These are phyloP conservation scores for Hymenoscyphus occultus DNA, from an alignment of 2,329 filamentous ascomycete species.

Conservation along the genomic window DNA sequence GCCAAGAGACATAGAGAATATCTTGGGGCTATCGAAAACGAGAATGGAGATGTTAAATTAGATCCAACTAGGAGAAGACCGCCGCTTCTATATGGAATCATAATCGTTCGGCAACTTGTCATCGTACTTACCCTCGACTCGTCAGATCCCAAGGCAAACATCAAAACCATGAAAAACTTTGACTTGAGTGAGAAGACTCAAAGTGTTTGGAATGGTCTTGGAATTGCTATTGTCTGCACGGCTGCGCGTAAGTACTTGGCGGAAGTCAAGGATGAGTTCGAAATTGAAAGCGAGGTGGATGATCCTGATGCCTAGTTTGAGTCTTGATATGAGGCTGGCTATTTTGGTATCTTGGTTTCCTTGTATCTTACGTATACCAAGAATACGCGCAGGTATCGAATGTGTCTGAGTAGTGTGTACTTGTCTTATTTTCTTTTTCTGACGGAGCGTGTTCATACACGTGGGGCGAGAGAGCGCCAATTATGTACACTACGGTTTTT, in stretches of 20 bases:
- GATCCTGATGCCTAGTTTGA: conserved; percentile 26
- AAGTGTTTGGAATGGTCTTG: conserved; percentile 38
- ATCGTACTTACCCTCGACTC: conserved; percentile 36
- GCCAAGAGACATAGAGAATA: conserved; percentile 30
- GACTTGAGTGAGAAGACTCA: conserved; percentile 32
- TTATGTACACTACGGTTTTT: background rate
- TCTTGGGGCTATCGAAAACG: conserved; percentile 23
- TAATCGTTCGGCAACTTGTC: conserved; percentile 30
- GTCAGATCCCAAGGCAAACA: conserved; percentile 25
- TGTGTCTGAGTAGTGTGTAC: background rate
- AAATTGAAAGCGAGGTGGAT: conserved; percentile 20
- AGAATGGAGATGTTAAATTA: conserved; percentile 19
- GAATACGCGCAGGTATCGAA: background rate
- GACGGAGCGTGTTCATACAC: background rate
- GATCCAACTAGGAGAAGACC: conserved; percentile 28
- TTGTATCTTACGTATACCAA: background rate
- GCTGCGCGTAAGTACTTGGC: conserved; percentile 35
- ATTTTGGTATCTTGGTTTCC: background rate
- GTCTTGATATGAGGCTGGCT: background rate
- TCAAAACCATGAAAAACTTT: conserved; percentile 31
- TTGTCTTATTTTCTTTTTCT: background rate
- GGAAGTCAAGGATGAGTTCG: conserved; percentile 32
- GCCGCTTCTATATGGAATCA: conserved; percentile 37
- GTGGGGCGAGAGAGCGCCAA: background rate
- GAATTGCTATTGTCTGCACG: conserved; percentile 34